phyloP scores from a whole-genome alignment of 2,329 filamentous ascomycete species.

The Aureobasidium lini region DNA sequence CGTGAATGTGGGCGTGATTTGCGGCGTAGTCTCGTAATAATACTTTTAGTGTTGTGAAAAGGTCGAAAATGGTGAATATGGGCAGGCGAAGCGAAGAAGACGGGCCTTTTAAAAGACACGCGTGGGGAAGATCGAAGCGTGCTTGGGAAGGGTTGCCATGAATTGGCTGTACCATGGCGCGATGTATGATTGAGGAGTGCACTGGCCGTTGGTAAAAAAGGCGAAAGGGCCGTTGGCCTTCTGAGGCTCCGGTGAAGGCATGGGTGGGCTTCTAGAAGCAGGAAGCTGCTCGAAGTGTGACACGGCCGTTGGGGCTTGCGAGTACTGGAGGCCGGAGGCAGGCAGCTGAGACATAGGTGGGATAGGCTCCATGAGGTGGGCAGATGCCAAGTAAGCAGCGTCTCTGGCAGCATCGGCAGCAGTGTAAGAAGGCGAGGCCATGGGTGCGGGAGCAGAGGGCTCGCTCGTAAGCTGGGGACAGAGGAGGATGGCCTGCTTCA shows the following conservation, averaged over 20 bases:
- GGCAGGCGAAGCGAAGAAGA: conserved; percentile 12
- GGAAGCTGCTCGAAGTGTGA: conserved; percentile 10
- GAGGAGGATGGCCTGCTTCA: conserved; percentile 66
- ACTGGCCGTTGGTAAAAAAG: conserved; percentile 8
- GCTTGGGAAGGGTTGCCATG: conserved; percentile 16
- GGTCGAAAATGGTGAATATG: conserved; percentile 11
- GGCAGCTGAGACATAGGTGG: conserved; percentile 16
- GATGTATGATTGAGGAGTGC: conserved; percentile 16
- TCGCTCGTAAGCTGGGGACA: conserved; percentile 64
- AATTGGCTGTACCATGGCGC: conserved; percentile 17
- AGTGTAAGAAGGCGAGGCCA: conserved; percentile 16
- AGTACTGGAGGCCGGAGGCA: neutral
- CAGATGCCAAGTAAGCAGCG: conserved; percentile 8
- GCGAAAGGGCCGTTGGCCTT: conserved; percentile 8
- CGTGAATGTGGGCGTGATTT: conserved; percentile 8
- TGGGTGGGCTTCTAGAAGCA: conserved; percentile 6
- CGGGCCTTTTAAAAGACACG: conserved; percentile 14
- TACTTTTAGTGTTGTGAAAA: conserved; percentile 1
- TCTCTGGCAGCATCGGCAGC: conserved; percentile 15
- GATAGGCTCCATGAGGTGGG: conserved; percentile 9
- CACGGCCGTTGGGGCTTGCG: neutral
- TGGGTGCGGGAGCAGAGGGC: conserved; percentile 31
- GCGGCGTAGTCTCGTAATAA: conserved; percentile 3
- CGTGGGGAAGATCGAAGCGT: conserved; percentile 17
- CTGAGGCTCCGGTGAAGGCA: conserved; percentile 2